Evolutionary conservation across 441 rosid species (phyloP), one percentile per base, ranked within the genome.

Genomic region (Erysimum pusillum): DNA sequence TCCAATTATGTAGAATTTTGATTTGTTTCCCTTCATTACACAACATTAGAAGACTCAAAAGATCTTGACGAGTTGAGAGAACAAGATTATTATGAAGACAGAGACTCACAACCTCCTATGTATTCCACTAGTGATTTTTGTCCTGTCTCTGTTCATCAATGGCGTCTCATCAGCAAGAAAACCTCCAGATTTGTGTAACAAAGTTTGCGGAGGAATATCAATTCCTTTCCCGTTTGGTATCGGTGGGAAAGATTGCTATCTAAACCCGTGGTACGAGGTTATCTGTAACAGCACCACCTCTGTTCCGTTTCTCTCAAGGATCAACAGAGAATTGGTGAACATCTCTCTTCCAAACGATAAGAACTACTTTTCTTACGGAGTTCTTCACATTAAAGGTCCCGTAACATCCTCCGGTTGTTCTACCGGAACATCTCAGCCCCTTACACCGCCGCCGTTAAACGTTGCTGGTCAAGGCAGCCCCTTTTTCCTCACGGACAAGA

Each of bases 211-310:
- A 62, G 76, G 67, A 20, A 56, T 83, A 5, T 25, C 48, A 0
- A 83, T 80, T 39, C 74, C 82, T 13, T 83, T 61, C 15, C 86
- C 84, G 0, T 83, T 83, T 9, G 86, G 84, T 48, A 75, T 77
- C 0, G 80, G 80, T 7, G 72, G 66, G 18, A 38, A 59, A 17
- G 73, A 63, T 8, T 83, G 86, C 45, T 83, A 52, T 44, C 17
- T 70, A 7, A 57, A 75, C 13, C 66, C 71, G 2, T 75, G 80
- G 62, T 83, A 80, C 61, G 74, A 83, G 73, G 66, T 77, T 62
- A 39, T 63, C 32, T 81, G 83, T 66, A 73, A 51, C 20, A 65
- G 44, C 48, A 32, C 22, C 7, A 64, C 31, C 46, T 71, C 76
- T 46, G 70, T 69, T 76, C 62, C 82, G 20, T 48, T 71, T 46